phyloP scores from a whole-genome alignment of 495 filamentous ascomycete genomes.

The Echria macrotheca region DNA sequence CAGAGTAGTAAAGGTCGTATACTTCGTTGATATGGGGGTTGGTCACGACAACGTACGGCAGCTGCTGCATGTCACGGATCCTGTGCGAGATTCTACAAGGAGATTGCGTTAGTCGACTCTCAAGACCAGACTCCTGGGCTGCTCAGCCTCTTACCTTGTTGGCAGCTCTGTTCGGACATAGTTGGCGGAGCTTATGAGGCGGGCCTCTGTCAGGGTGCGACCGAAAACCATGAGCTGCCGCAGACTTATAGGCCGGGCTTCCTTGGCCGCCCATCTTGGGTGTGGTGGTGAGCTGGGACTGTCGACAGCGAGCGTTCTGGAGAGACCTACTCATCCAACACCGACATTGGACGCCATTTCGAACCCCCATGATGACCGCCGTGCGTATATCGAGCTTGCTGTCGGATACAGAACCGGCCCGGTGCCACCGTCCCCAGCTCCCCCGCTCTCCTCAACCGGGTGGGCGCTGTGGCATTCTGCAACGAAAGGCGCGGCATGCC shows the following conservation, averaged over 20 bases:
- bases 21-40: slow-evolving; percentile 90
- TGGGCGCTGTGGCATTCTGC: slow-evolving; percentile 38
- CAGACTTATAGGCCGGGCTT: slow-evolving; percentile 81
- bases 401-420: slow-evolving; percentile 7
- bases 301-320: no score
- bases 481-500: slow-evolving; percentile 43
- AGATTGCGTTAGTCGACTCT: neutral
- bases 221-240: slow-evolving; percentile 91
- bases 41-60: slow-evolving; percentile 94
- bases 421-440: slow-evolving; percentile 14
- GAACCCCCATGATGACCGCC: slow-evolving; percentile 34
- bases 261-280: slow-evolving; percentile 75
- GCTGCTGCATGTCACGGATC: slow-evolving; percentile 92
- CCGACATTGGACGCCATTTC: slow-evolving; percentile 73
- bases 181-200: slow-evolving; percentile 89
- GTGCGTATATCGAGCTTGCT: slow-evolving; percentile 15
- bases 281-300: slow-evolving; percentile 15
- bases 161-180: slow-evolving; percentile 95
- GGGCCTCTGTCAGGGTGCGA: slow-evolving; percentile 80
- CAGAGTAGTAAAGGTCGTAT: slow-evolving; percentile 93
- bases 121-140: neutral
- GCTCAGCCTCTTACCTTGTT: slow-evolving; percentile 55
- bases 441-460: slow-evolving; percentile 30
- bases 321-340: slow-evolving; percentile 75
- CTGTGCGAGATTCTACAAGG: slow-evolving; percentile 74